Base-by-base conservation (phyloP, 495 filamentous ascomycete genomes). In the Parathielavia hyrcaniae region DNA sequence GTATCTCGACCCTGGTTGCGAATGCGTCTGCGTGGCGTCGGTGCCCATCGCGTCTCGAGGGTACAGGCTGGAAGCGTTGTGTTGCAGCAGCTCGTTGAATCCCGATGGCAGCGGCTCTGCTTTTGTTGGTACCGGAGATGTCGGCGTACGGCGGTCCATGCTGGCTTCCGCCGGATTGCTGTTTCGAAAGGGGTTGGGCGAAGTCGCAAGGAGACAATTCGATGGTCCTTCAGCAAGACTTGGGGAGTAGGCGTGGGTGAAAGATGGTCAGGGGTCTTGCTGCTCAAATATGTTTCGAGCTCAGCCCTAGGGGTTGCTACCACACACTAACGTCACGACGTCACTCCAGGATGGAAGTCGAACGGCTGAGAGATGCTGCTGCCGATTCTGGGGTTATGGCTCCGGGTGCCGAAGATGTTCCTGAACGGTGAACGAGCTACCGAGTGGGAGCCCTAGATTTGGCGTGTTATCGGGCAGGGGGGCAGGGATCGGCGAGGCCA, bases 51-150 rank as follows among this genome's bases (percentile, higher is more conserved):
- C 5, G 19, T 73, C 62, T 20, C 56, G 66, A 56, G 68, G 67
- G 13, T 69, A 60, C 14, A 69, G 59, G 34, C 63, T 55, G 23
- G 64, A 55, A n/a, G 76, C 62, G 62, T 78, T 83, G 58, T 81
- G 77, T 60, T 78, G 74, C 39, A 79, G 56, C 38, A 81, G 69
- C 40, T 79, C 74, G 43, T 77, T 67, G 52, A 75, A 73, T 64
- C 73, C 71, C 17, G 72, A 67, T n/a, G 79, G 67, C 46, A 75
- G 63, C 20, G 46, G 20, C 10, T 77, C 77, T 39, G 68, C 51
- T 51, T 66, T 70, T 26, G 73, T 73, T 14, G 68, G 71, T 16
- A 68, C 68, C 55, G 77, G 76, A 11, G 77, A 79, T 22, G 61
- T 69, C 34, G 77, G 66, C 19, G 69, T 66, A 38, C 61, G 62